Percentiles rank a stretch among this genome's conserved stretches.
Evolutionary conservation across 306 rosid genomes (phyloP).

Genomic region (Cicer chorassanicum): DNA sequence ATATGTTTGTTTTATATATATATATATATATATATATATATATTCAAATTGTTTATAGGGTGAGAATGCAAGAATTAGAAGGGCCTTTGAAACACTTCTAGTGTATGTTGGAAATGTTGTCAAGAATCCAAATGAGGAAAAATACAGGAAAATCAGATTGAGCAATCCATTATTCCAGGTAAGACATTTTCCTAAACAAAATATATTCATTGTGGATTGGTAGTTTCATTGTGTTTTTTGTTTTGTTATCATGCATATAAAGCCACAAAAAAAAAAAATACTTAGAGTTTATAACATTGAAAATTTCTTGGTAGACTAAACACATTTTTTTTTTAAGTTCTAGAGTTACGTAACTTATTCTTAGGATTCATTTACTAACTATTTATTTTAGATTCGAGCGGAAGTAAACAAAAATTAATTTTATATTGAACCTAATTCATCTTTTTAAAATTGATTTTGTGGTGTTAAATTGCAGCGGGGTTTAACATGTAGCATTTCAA

Average conservation of each 20-base stretch:
- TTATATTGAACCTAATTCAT: too few species aligned
- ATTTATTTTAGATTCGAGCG: too few species aligned
- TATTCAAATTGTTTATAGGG: slow-evolving; percentile 49
- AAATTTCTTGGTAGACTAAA: too few species aligned
- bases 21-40: neutral
- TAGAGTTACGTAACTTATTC: neutral
- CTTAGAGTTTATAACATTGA: neutral
- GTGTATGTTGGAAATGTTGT: slow-evolving; percentile 76
- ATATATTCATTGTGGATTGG: neutral
- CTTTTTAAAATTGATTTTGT: too few species aligned
- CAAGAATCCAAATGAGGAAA: slow-evolving; percentile 76
- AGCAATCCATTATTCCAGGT: slow-evolving; percentile 74
- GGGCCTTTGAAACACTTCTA: slow-evolving; percentile 71
- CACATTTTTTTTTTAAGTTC: neutral
- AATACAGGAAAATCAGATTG: slow-evolving; percentile 74
- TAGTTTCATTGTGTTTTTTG: neutral
- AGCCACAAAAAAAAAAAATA: neutral
- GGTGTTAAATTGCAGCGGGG: too few species aligned
- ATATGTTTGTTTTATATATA: neutral
- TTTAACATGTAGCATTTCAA: neutral
- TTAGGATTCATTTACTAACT: neutral
- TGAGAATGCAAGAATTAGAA: slow-evolving; percentile 66
- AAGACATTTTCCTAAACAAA: slow-evolving; percentile 13
- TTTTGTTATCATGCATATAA: neutral
- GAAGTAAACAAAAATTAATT: too few species aligned